Evolutionary conservation across 139 green algal genomes (phyloP), one percentile per base, ranked within the genome.

Genomic region (Penium margaritaceum): DNA sequence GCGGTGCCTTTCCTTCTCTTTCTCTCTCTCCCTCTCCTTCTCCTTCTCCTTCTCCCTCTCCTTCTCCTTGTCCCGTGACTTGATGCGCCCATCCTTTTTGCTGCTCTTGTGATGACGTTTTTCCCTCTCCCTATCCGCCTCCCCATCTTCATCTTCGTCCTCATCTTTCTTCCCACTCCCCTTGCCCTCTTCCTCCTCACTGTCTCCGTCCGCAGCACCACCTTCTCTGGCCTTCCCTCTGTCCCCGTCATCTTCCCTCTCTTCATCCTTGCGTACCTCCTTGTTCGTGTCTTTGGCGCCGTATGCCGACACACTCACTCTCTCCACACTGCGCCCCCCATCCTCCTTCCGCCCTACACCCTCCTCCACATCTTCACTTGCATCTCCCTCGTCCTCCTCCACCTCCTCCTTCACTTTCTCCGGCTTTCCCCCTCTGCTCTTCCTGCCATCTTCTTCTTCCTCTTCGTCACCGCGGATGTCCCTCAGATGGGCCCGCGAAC

Each of bases 231-330:
- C 30, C 21, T 76, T 60, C 24, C 5, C 17, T 2, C 51, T 41
- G 35, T 71, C 69, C 57, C 38, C 35, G 19, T 78, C 37, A 78
- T 64, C 67, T n/a, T 78, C 70, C 14, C 34, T 38, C 29, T 72
- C 70, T 54, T 78, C 70, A 63, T 61, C 62, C 69, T 77, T n/a
- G n/a, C n/a, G n/a, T n/a, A n/a, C 70, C 34, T 58, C 70, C 19
- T 77, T 21, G 9, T 36, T 21, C 53, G 63, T 46, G 14, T 73
- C 44, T 73, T 68, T 68, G 14, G 35, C 36, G 19, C 37, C 27
- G 14, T 55, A n/a, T 68, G 14, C 38, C 36, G 19, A 21, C 27
- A 5, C 29, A n/a, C 35, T 54, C 60, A 55, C 37, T 68, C 17
- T 58, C 61, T 68, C 24, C 19, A 63, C 17, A n/a, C 36, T 6